phyloP scores from a whole-genome alignment of 805 yeast genomes.

The Zygoascus bituminiphila region DNA sequence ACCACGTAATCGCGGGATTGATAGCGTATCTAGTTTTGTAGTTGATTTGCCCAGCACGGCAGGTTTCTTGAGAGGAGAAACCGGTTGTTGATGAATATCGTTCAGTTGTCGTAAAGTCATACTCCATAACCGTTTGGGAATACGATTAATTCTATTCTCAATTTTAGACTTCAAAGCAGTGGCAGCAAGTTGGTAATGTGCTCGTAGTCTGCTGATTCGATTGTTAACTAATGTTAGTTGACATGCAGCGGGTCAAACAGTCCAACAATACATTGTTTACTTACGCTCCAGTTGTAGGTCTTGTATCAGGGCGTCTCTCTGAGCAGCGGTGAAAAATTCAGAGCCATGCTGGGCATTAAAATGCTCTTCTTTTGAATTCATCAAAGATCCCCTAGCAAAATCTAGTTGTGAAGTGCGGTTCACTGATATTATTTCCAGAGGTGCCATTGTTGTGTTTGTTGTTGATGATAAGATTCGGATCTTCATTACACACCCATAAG shows the following conservation, averaged over 20 bases:
- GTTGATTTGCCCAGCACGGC: neutral
- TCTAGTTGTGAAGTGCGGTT: neutral
- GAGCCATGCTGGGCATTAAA: neutral
- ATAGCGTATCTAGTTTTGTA: neutral
- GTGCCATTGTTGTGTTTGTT: neutral
- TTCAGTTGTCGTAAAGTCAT: slow-evolving; percentile 33
- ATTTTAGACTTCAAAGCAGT: slow-evolving; percentile 32
- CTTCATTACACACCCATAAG: too few species aligned
- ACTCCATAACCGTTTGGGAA: slow-evolving; percentile 41
- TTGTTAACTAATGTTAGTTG: slow-evolving; percentile 22
- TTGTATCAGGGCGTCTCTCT: slow-evolving; percentile 12
- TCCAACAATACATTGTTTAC: slow-evolving; percentile 1
- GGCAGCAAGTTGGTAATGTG: slow-evolving; percentile 23
- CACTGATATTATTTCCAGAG: neutral
- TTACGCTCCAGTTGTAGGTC: slow-evolving; percentile 19
- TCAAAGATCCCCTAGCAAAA: neutral
- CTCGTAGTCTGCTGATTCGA: slow-evolving; percentile 24
- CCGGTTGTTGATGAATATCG: slow-evolving; percentile 2
- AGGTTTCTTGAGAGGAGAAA: slow-evolving; percentile 2
- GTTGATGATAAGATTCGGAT: too few species aligned
- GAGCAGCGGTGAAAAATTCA: slow-evolving; percentile 2
- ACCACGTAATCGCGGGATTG: slow-evolving; percentile 1
- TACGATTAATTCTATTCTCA: slow-evolving; percentile 37
- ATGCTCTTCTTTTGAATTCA: neutral
- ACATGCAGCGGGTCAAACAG: neutral